These are phyloP conservation scores for Suillus occidentalis DNA, from an alignment of 768 basidiomycete species.

Conservation along the genomic window DNA sequence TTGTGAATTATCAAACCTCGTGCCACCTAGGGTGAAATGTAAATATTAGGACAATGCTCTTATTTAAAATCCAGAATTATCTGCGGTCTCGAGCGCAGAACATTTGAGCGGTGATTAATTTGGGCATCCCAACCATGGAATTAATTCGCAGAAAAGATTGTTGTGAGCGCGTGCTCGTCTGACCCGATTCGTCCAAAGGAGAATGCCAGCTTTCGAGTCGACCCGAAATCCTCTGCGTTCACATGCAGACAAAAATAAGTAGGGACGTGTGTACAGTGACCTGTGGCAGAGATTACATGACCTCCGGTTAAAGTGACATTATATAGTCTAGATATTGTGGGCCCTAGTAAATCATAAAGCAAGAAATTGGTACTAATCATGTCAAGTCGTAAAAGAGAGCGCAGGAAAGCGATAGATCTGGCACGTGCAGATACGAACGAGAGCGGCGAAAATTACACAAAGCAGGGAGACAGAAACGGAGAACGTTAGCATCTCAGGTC, in stretches of 20 bases:
- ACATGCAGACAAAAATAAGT: slow-evolving; percentile 35
- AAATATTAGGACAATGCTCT: slow-evolving; percentile 20
- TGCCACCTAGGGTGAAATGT: slow-evolving; percentile 28
- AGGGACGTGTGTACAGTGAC: slow-evolving; percentile 19
- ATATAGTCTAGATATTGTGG: slow-evolving; percentile 36
- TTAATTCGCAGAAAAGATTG: slow-evolving; percentile 26
- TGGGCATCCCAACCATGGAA: slow-evolving; percentile 32
- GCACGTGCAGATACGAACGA: slow-evolving; percentile 1
- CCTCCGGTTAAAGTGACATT: slow-evolving; percentile 27
- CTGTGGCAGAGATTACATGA: slow-evolving; percentile 11
- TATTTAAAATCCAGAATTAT: slow-evolving; percentile 23
- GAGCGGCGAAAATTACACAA: slow-evolving; percentile 29
- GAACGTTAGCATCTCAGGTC: slow-evolving; percentile 19
- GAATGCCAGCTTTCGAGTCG: slow-evolving; percentile 17
- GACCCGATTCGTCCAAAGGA: slow-evolving; percentile 11
- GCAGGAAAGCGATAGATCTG: slow-evolving; percentile 26
- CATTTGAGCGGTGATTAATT: slow-evolving; percentile 37
- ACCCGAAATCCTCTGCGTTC: slow-evolving; percentile 23
- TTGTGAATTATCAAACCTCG: slow-evolving; percentile 33
- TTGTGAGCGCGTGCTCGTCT: slow-evolving; percentile 22
- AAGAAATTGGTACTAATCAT: slow-evolving; percentile 35
- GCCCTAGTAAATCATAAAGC: slow-evolving; percentile 34
- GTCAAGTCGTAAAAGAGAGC: slow-evolving; percentile 30
- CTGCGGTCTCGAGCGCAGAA: slow-evolving; percentile 19
- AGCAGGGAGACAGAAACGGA: slow-evolving; percentile 24